These are phyloP conservation scores for Talaromyces sp. DNA, from an alignment of 2,329 filamentous ascomycete genomes.

Conservation along the genomic window DNA sequence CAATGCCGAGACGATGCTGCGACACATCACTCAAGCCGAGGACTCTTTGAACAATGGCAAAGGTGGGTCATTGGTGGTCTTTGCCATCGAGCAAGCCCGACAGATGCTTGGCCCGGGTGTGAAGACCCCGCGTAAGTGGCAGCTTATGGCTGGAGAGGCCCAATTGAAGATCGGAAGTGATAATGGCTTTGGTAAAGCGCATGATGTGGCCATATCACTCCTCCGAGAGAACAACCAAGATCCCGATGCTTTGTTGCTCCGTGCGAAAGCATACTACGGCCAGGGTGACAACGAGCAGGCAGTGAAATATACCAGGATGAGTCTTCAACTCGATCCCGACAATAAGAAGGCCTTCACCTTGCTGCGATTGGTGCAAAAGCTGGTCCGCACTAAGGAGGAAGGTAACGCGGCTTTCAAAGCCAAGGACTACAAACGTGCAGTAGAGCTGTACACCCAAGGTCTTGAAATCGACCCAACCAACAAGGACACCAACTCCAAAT, in stretches of 20 bases:
- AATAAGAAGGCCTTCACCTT: conserved; percentile 85
- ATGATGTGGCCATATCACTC: conserved; percentile 85
- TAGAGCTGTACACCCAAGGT: conserved; percentile 79
- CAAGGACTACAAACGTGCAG: conserved; percentile 72
- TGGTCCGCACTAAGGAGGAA: conserved; percentile 90
- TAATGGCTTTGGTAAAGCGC: conserved; percentile 85
- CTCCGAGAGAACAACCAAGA: conserved; percentile 85
- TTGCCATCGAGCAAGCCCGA: conserved; percentile 87
- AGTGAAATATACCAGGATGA: conserved; percentile 85
- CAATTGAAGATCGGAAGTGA: conserved; percentile 87
- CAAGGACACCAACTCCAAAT: conserved; percentile 89
- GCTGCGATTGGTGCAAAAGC: conserved; percentile 82
- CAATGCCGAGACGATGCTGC: conserved; percentile 77
- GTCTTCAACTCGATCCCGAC: conserved; percentile 85
- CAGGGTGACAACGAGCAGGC: conserved; percentile 96
- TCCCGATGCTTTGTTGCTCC: conserved; percentile 85
- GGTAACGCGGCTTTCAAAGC: conserved; percentile 89
- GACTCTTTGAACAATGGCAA: conserved; percentile 70
- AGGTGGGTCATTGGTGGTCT: conserved; percentile 84
- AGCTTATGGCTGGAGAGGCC: conserved; percentile 84
- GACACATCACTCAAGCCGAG: conserved; percentile 75
- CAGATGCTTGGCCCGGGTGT: conserved; percentile 72
- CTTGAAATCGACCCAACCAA: conserved; percentile 82
- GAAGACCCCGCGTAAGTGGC: conserved; percentile 85
- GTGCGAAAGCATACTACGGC: conserved; percentile 81